These are phyloP conservation scores for Leishmania mexicana DNA, from an alignment of 208 protist genomes.

Conservation along the genomic window DNA sequence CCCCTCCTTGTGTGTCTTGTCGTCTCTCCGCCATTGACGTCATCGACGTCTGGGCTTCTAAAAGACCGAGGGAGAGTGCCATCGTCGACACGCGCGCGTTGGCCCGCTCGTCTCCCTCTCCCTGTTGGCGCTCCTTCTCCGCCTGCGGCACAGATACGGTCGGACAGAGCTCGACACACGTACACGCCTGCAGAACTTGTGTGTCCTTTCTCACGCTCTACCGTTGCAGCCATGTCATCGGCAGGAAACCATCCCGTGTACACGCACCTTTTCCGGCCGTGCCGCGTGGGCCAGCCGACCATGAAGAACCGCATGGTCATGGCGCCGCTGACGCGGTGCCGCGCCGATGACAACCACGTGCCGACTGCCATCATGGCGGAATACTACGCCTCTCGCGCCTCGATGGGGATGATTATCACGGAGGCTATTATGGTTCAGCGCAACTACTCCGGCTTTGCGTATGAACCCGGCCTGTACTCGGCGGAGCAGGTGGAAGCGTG, in stretches of 20 bases:
- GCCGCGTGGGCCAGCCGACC: conserved; percentile 36
- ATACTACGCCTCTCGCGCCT: conserved; percentile 63
- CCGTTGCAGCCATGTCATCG: background rate
- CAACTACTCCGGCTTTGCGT: conserved; percentile 37
- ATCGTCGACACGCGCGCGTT: background rate
- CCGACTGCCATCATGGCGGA: conserved; percentile 41
- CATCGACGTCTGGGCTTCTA: no score
- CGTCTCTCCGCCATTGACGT: no score
- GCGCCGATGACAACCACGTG: conserved; percentile 47
- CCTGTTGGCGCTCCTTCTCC: background rate
- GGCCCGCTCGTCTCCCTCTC: background rate
- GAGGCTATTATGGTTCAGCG: conserved; percentile 58
- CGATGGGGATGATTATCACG: conserved; percentile 61
- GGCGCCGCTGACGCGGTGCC: conserved; percentile 52
- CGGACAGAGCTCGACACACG: background rate
- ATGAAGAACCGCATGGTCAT: conserved; percentile 57
- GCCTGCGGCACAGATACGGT: background rate
- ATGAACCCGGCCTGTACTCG: conserved; percentile 59
- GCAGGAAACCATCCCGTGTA: background rate
- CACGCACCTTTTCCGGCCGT: conserved; percentile 32
- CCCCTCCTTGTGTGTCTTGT: no score
- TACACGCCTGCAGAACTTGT: background rate
- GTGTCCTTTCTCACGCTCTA: background rate
- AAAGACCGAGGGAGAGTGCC: background rate
- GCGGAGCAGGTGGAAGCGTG: conserved; percentile 56